These are phyloP conservation scores for Pseudevernia furfuracea DNA, from an alignment of 495 filamentous ascomycete species.

Conservation along the genomic window DNA sequence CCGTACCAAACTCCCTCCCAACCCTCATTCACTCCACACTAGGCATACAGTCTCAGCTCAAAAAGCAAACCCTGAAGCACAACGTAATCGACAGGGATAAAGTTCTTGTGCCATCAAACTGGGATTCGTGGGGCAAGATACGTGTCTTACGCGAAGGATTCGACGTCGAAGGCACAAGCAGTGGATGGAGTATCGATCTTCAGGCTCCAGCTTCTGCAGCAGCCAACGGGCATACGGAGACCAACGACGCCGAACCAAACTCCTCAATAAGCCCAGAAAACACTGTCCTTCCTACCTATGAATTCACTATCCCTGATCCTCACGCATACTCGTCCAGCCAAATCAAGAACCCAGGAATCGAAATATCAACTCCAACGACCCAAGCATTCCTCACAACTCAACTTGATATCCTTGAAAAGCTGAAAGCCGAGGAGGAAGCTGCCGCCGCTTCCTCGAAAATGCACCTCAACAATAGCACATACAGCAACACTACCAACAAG, in stretches of 20 bases:
- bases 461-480: constrained; percentile 28
- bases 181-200: constrained; percentile 77
- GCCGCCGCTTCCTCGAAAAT: constrained; percentile 27
- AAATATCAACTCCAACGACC: constrained; percentile 67
- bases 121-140: constrained; percentile 99
- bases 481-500: constrained; percentile 10
- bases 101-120: constrained; percentile 87
- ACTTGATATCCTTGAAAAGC: constrained; percentile 61
- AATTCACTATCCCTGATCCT: constrained; percentile 69
- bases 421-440: constrained; percentile 48
- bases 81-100: constrained; percentile 96
- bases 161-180: constrained; percentile 78
- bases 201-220: constrained; percentile 34
- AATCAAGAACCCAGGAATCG: constrained; percentile 46
- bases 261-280: constrained; percentile 31
- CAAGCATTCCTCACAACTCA: constrained; percentile 73
- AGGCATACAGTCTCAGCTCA: constrained; percentile 81
- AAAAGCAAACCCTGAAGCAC: constrained; percentile 76
- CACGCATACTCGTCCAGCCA: constrained; percentile 28
- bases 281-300: constrained; percentile 63
- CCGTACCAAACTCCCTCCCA: constrained; percentile 67
- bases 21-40: constrained; percentile 79
- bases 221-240: not conserved
- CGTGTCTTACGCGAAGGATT: constrained; percentile 88
- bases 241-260: not conserved